Evolutionary conservation across 2,329 filamentous ascomycete genomes (phyloP), one percentile per base, ranked within the genome.

Genomic region (Colletotrichum shisoi): DNA sequence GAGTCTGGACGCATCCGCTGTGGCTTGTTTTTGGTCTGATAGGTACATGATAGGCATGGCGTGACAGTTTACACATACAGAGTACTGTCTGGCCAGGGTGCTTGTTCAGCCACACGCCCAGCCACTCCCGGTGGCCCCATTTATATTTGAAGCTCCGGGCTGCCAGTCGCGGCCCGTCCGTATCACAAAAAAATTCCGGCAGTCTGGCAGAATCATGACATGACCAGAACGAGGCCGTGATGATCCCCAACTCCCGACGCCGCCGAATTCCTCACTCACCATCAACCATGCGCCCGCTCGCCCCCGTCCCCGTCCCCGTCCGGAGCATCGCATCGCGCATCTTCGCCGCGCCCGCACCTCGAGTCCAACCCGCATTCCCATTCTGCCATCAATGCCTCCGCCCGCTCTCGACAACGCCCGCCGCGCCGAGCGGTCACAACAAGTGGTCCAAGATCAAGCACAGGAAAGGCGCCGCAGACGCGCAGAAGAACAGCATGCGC

Each of bases 391-490:
- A 77, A 77, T 86, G 83, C 70, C 75, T 79, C 64, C 84, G 85
- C 61, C 73, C 77, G 42, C 83, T 90, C 67, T 77, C 77, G 62
- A 81, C 80, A 17, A 83, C 81, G 17, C 71, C 82, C 9, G 65
- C 73, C 8, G 74, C 79, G 15, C 78, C 80, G 68, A 89, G 90
- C 27, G 93, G 93, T 15, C 93, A 97, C 80, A 97, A 90, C 78
- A 91, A 93, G 76, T 99, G 95, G 95, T 93, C 93, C 65, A 96
- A 95, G 74, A 98, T 97, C 80, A 92, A 90, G 75, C 95, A 98
- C 78, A 93, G 95, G 78, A 99, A 99, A 79, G 93, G 90, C 58
- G 92, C 90, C 69, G 91, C 89, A 65, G 95, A 99, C 77, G 85
- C 85, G 67, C 89, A 89, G 72, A 97, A 94, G 79, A 92, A 88